Percentiles rank a stretch among this genome's conserved stretches.
Conservation (phyloP, 768 basidiomycete species). For the Lactarius hatsudake region DNA sequence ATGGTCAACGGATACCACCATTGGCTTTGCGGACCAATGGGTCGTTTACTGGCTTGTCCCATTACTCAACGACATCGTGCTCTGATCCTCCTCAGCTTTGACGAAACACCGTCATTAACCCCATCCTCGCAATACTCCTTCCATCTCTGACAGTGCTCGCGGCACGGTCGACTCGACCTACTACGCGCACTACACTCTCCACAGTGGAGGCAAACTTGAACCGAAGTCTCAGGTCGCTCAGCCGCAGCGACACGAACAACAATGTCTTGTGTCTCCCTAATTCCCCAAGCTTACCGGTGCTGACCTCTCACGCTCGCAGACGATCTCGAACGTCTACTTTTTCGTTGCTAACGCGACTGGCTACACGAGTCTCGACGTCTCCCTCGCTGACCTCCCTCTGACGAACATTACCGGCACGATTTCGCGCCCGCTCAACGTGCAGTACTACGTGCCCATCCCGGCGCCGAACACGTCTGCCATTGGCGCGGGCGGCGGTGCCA, state of each 20-base stretch:
- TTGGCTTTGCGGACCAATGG: conserved; percentile 41
- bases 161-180: conserved; percentile 51
- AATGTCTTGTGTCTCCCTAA: too few species aligned
- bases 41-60: conserved; percentile 47
- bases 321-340: conserved; percentile 50
- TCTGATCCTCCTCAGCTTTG: conserved; percentile 60
- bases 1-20: conserved; percentile 43
- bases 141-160: conserved; percentile 40
- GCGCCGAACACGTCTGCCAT: too few species aligned
- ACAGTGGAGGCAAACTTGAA: too few species aligned
- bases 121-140: conserved; percentile 44
- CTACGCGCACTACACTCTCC: conserved; percentile 45
- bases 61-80: conserved; percentile 49
- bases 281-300: too few species aligned
- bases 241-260: too few species aligned
- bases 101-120: conserved; percentile 52
- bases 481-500: conserved; percentile 12
- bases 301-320: too few species aligned
- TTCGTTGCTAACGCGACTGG: conserved; percentile 46
- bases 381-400: conserved; percentile 32
- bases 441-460: conserved; percentile 32
- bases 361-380: conserved; percentile 41
- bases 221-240: too few species aligned
- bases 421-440: conserved; percentile 45
- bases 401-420: conserved; percentile 43